Conservation (phyloP, 1,139 yeast species). For the Suhomyces wounanorum region DNA sequence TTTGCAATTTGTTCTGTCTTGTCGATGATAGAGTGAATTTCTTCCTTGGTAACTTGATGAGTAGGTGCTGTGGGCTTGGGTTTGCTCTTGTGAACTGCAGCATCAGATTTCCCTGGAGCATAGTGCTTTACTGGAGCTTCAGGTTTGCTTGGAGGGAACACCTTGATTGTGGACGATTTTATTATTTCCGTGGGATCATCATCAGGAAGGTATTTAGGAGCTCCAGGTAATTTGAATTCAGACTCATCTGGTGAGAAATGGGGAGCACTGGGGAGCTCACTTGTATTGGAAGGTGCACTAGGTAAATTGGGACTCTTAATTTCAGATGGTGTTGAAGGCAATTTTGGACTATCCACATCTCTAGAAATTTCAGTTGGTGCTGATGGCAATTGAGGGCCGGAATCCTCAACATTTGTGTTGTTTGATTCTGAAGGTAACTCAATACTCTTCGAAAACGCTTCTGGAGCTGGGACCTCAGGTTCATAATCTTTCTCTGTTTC, state of each 20-base stretch:
- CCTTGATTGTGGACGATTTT: constrained; percentile 42
- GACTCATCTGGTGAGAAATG: constrained; percentile 9
- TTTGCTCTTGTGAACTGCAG: background rate
- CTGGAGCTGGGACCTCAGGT: background rate
- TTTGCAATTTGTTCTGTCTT: constrained; percentile 61
- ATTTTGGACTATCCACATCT: background rate
- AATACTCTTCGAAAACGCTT: background rate
- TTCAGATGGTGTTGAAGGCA: background rate
- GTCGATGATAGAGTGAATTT: constrained; percentile 53
- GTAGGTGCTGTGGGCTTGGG: constrained; percentile 2
- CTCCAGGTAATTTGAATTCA: constrained; percentile 40
- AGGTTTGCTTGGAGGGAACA: constrained; percentile 29
- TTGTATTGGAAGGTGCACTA: background rate
- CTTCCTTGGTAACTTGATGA: constrained; percentile 33
- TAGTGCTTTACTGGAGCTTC: constrained; percentile 1
- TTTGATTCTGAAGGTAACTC: constrained; percentile 23
- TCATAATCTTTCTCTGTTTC: background rate
- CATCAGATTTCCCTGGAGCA: background rate
- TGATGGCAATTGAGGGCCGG: constrained; percentile 12
- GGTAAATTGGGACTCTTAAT: background rate
- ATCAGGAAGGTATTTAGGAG: constrained; percentile 46
- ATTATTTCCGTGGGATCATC: constrained; percentile 42
- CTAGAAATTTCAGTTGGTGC: constrained; percentile 6
- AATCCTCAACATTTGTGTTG: constrained; percentile 11
- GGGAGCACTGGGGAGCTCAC: constrained; percentile 10